Conservation (phyloP, 345 rosid genomes). For the Aegle marmelos region DNA sequence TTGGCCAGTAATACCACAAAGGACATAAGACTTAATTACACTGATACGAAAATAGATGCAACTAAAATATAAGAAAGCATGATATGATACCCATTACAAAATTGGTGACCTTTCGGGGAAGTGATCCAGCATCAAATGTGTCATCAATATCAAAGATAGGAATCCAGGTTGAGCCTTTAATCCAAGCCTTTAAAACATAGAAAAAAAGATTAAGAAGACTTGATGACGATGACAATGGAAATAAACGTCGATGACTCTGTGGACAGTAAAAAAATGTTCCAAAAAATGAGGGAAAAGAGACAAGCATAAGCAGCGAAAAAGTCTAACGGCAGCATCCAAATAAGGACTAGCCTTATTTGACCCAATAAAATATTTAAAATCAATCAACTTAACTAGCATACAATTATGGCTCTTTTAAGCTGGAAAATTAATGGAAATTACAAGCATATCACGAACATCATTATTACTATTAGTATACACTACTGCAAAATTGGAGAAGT, state of each 20-base stretch:
- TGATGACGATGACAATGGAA: background rate
- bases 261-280: background rate
- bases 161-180: slow-evolving; percentile 83
- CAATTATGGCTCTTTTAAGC: background rate
- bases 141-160: slow-evolving; percentile 72
- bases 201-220: slow-evolving; percentile 11
- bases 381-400: background rate
- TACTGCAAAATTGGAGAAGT: background rate
- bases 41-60: background rate
- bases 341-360: background rate
- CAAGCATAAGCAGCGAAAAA: background rate
- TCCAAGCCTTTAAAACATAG: slow-evolving; percentile 63
- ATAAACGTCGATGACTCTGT: background rate
- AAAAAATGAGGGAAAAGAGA: background rate
- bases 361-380: background rate
- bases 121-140: slow-evolving; percentile 55
- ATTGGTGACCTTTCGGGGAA: slow-evolving; percentile 61
- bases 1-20: background rate
- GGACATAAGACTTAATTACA: background rate
- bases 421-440: background rate
- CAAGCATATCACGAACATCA: background rate
- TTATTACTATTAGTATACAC: background rate
- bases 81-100: slow-evolving; percentile 71
- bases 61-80: slow-evolving; percentile 10
- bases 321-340: background rate